Evolutionary conservation across 129 eudicot genomes (phyloP).

Genomic region (Lonicera japonica): DNA sequence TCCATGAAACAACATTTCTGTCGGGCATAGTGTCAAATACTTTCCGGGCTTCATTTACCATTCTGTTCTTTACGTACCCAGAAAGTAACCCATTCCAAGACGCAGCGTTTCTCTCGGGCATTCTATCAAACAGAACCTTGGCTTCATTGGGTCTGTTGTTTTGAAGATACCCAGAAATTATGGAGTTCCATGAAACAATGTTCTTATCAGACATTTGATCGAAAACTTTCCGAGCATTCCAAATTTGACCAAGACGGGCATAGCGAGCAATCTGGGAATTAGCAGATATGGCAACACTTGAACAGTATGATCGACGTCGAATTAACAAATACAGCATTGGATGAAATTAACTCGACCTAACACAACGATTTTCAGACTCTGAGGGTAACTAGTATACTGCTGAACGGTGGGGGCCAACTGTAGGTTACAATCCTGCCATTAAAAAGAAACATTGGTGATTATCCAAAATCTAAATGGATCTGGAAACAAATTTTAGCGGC

Average conservation of each 20-base stretch:
- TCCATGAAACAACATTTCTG: slow-evolving; percentile 78
- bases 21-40: slow-evolving; percentile 72
- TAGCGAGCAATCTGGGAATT: slow-evolving; percentile 41
- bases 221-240: slow-evolving; percentile 44
- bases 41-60: slow-evolving; percentile 53
- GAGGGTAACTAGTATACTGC: no score
- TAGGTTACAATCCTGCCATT: no score
- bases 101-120: slow-evolving; percentile 60
- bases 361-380: background rate
- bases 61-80: slow-evolving; percentile 61
- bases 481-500: no score
- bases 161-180: slow-evolving; percentile 58
- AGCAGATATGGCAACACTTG: slow-evolving; percentile 22
- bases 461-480: no score
- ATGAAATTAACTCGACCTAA: background rate
- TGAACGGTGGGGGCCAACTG: no score
- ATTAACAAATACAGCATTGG: slow-evolving; percentile 22
- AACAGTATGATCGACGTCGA: slow-evolving; percentile 30
- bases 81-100: slow-evolving; percentile 77
- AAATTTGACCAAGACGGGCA: slow-evolving; percentile 58
- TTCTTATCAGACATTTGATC: slow-evolving; percentile 42
- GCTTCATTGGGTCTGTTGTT: slow-evolving; percentile 55
- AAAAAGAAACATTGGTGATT: no score
- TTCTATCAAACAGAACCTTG: slow-evolving; percentile 45
- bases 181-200: slow-evolving; percentile 69